phyloP scores from a whole-genome alignment of 1,139 yeast genomes.

The Pichia sp. region DNA sequence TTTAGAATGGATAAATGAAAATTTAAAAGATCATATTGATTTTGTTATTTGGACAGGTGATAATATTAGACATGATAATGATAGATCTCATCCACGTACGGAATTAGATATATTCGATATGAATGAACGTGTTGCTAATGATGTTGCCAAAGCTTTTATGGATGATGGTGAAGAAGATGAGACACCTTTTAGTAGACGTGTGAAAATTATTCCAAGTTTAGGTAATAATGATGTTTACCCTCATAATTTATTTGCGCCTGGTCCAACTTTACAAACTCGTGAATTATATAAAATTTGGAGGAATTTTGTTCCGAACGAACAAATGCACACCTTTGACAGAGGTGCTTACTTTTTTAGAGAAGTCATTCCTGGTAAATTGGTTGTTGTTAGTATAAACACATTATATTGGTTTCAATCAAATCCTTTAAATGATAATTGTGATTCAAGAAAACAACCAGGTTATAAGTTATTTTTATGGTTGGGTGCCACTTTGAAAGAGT shows the following conservation, averaged over 20 bases:
- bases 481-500: conserved; percentile 64
- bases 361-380: conserved; percentile 70
- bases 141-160: conserved; percentile 47
- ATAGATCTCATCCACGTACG: conserved; percentile 64
- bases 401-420: conserved; percentile 68
- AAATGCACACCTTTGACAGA: conserved; percentile 64
- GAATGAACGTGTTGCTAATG: conserved; percentile 55
- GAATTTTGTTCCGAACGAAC: conserved; percentile 68
- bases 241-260: conserved; percentile 75
- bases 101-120: conserved; percentile 63
- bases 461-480: conserved; percentile 72
- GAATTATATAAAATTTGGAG: conserved; percentile 72
- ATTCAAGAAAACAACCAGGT: conserved; percentile 67
- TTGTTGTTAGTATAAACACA: conserved; percentile 73
- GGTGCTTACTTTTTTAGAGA: conserved; percentile 73
- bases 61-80: conserved; percentile 81
- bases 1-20: conserved; percentile 56
- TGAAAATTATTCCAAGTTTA: conserved; percentile 58
- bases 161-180: conserved; percentile 37
- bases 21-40: conserved; percentile 69
- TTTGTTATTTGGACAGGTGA: conserved; percentile 91
- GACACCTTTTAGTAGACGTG: conserved; percentile 37
- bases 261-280: conserved; percentile 79
- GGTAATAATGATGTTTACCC: conserved; percentile 91
- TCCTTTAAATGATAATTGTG: conserved; percentile 80